Evolutionary conservation across 2,329 filamentous ascomycete genomes (phyloP).

Genomic region (Stemphylium lycopersici): DNA sequence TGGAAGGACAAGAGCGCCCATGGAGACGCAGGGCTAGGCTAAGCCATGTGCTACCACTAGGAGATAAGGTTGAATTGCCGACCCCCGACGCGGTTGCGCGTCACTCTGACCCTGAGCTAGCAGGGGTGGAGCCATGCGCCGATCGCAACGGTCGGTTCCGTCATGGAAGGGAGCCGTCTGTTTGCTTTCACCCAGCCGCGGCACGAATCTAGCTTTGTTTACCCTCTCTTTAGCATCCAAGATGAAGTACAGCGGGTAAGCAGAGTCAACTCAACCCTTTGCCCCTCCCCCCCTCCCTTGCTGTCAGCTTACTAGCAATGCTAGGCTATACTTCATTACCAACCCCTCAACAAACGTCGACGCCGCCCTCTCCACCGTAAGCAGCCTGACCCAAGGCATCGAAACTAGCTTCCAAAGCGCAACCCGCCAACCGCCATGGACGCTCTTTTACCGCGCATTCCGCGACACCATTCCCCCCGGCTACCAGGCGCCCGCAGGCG

Average conservation of each 20-base stretch:
- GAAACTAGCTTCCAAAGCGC: constrained; percentile 34
- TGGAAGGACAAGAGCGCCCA: constrained; percentile 3
- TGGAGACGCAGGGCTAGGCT: constrained; percentile 5
- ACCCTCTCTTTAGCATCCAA: constrained; percentile 2
- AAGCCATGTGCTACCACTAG: background rate
- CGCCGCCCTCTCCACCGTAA: constrained; percentile 28
- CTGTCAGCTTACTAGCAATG: background rate
- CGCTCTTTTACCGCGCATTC: constrained; percentile 42
- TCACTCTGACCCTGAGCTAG: constrained; percentile 8
- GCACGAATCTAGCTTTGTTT: background rate
- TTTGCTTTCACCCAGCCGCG: background rate
- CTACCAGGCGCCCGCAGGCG: constrained; percentile 13
- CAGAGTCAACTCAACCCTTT: background rate
- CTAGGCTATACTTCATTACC: constrained; percentile 44
- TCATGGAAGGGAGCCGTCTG: background rate
- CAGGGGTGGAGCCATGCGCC: constrained; percentile 4
- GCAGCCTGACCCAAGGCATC: constrained; percentile 33
- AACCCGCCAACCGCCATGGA: constrained; percentile 32
- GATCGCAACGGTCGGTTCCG: constrained; percentile 11
- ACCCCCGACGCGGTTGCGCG: constrained; percentile 6
- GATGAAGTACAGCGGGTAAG: constrained; percentile 30
- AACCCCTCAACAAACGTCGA: constrained; percentile 32
- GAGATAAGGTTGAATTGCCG: constrained; percentile 10
- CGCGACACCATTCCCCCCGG: constrained; percentile 36
- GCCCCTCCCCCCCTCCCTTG: too few species aligned